Evolutionary conservation across 805 yeast genomes (phyloP).

Genomic region (Saccharomycopsis fibuligera): DNA sequence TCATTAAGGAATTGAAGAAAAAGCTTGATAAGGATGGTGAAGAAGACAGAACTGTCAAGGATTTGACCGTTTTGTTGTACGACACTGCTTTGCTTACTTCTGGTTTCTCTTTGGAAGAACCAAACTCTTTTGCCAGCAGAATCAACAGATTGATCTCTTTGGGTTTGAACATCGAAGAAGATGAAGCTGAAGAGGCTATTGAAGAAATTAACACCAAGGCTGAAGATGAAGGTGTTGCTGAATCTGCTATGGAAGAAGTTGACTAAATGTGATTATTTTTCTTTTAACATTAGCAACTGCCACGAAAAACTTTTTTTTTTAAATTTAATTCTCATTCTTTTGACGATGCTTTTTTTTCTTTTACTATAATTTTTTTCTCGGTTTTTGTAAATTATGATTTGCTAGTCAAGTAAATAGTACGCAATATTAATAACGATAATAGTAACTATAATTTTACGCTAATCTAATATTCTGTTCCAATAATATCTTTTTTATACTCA

Average conservation of each 20-base stretch:
- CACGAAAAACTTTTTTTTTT: too few relatives aligned
- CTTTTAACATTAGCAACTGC: too few relatives aligned
- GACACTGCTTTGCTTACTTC: slow-evolving; percentile 98
- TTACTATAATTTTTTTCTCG: too few relatives aligned
- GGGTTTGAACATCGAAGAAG: slow-evolving; percentile 97
- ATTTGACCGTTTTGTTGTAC: slow-evolving; percentile 89
- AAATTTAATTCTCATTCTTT: too few relatives aligned
- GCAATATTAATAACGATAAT: too few relatives aligned
- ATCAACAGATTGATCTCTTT: slow-evolving; percentile 96
- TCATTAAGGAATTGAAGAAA: slow-evolving; percentile 90
- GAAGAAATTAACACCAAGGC: slow-evolving; percentile 30
- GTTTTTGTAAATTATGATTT: too few relatives aligned
- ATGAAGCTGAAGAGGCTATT: slow-evolving; percentile 46
- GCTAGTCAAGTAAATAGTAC: too few relatives aligned
- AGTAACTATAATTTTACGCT: too few relatives aligned
- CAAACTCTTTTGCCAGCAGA: slow-evolving; percentile 94
- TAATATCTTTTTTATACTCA: too few relatives aligned
- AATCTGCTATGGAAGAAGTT: slow-evolving; percentile 98
- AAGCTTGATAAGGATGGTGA: slow-evolving; percentile 97
- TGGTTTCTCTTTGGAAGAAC: slow-evolving; percentile 98
- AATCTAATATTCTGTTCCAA: too few relatives aligned
- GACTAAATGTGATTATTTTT: slow-evolving; percentile 45
- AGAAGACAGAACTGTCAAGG: slow-evolving; percentile 97
- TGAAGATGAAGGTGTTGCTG: slow-evolving; percentile 66
- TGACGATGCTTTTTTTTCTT: too few relatives aligned